Evolutionary conservation across 2,329 filamentous ascomycete species (phyloP), one percentile per base, ranked within the genome.

Genomic region (Pseudogymnoascus sp.): DNA sequence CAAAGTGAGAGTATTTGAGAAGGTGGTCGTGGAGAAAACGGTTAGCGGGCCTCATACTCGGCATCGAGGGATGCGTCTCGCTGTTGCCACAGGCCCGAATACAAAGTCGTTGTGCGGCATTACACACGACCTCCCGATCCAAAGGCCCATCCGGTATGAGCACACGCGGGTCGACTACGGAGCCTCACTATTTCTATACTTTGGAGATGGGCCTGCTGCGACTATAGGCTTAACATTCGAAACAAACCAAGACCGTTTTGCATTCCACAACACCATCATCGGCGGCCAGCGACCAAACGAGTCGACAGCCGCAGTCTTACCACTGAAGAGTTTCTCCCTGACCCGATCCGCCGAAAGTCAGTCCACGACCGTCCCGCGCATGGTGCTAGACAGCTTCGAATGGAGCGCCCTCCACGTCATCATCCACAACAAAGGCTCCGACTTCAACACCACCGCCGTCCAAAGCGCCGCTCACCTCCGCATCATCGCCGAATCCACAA

Each of bases 11-110:
- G 73, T 96, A 3, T 96, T 93, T 70, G 90, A 96, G 72, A 87
- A 83, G 68, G 78, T 84, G 0, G 79, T 83, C 26, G 85, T 85
- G 62, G 84, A 91, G 68, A 85, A 81, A 44, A 88, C 90, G 65
- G 90, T 89, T 0, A 87, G 85, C 0, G 91, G 90, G 0, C 83
- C 82, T 59, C 85, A 91, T 47, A 85, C 79, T 63, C 83, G 88
- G 70, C 92, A 96, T 73, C 83, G 88, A 44, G 92, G 93, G 0
- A 95, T 88, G 76, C 85, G 93, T 21, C 77, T 96, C 56, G 84
- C 89, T 7, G 82, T 96, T 14, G 84, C 93, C 35, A 96, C 92
- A 0, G 89, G 88, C 7, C 84, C 90, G 1, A 86, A 83, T 65
- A 90, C 86, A 61, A 91, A 93, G 72, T 89, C 88, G 0, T 77